A percentile compares a stretch with the other conserved stretches of the same genome.
phyloP scores from a whole-genome alignment of 192 early-diverging fungal species.

The Umbelopsis vinacea region DNA sequence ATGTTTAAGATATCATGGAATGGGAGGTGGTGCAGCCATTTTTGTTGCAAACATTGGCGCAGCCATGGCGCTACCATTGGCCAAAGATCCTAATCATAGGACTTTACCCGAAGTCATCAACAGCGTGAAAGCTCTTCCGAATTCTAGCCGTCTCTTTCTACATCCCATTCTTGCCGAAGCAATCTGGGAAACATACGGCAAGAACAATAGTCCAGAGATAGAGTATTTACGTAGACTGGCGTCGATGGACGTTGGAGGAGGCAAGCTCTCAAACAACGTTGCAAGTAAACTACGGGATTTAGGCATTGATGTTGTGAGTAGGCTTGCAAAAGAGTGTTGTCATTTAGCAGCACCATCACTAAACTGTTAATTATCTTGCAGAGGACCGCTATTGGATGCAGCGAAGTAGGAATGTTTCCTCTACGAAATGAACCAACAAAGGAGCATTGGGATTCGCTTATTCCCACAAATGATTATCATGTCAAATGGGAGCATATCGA shows the following conservation, averaged over 20 bases:
- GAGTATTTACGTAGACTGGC: neutral
- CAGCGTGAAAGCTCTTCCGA: neutral
- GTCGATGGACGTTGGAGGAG: neutral
- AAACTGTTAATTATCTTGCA: neutral
- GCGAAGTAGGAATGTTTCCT: neutral
- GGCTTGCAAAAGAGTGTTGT: neutral
- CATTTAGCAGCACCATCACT: neutral
- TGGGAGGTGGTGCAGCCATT: neutral
- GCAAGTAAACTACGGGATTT: neutral
- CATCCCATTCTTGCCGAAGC: slow-evolving; percentile 7
- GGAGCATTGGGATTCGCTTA: neutral
- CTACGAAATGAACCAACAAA: slow-evolving; percentile 6
- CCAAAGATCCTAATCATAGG: slow-evolving; percentile 5
- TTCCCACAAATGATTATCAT: neutral
- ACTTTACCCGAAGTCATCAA: neutral
- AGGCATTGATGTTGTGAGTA: slow-evolving; percentile 1
- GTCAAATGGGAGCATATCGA: slow-evolving; percentile 8
- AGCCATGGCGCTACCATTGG: neutral
- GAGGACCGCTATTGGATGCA: slow-evolving; percentile 1
- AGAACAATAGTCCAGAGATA: neutral
- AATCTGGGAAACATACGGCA: neutral
- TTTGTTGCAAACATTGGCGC: neutral
- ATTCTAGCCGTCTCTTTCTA: neutral
- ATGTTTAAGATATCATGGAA: neutral
- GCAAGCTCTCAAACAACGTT: neutral